A percentile compares a stretch with the other conserved stretches of the same genome.
phyloP scores from a whole-genome alignment of 495 filamentous ascomycete species.

The Beverwykella pulmonaria region DNA sequence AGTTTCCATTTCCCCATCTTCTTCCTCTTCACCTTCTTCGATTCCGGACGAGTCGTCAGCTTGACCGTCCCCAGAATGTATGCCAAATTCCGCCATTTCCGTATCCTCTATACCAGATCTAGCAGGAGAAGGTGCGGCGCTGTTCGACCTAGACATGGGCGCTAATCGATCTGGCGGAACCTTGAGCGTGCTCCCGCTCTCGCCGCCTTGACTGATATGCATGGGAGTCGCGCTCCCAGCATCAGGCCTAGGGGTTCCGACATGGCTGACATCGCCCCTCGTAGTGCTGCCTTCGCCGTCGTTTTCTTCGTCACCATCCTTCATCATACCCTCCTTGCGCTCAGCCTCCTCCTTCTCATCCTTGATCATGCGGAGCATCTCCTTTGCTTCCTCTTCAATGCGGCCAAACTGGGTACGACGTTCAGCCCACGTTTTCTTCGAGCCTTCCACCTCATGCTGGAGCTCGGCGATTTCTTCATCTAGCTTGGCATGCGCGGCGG shows the following conservation, averaged over 20 bases:
- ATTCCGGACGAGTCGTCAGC: constrained; percentile 58
- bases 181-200: constrained; percentile 15
- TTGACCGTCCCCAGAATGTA: constrained; percentile 43
- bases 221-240: constrained; percentile 53
- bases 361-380: constrained; percentile 79
- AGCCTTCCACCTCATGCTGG: constrained; percentile 78
- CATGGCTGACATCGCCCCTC: constrained; percentile 52
- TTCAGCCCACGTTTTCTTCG: constrained; percentile 82
- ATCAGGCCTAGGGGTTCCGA: constrained; percentile 69
- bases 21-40: constrained; percentile 69
- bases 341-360: constrained; percentile 92
- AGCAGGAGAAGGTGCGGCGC: constrained; percentile 46
- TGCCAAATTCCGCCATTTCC: constrained; percentile 45
- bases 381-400: constrained; percentile 89
- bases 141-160: constrained; percentile 40
- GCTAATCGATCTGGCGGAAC: constrained; percentile 40
- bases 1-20: constrained; percentile 40
- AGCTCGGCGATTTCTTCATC: constrained; percentile 86
- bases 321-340: constrained; percentile 71
- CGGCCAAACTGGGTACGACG: constrained; percentile 83
- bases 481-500: constrained; percentile 74
- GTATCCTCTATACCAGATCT: constrained; percentile 30
- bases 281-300: constrained; percentile 61
- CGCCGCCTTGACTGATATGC: constrained; percentile 51
- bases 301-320: constrained; percentile 61